phyloP scores from a whole-genome alignment of 225 moss, liverwort and hornwort species.

The Asterella californica region DNA sequence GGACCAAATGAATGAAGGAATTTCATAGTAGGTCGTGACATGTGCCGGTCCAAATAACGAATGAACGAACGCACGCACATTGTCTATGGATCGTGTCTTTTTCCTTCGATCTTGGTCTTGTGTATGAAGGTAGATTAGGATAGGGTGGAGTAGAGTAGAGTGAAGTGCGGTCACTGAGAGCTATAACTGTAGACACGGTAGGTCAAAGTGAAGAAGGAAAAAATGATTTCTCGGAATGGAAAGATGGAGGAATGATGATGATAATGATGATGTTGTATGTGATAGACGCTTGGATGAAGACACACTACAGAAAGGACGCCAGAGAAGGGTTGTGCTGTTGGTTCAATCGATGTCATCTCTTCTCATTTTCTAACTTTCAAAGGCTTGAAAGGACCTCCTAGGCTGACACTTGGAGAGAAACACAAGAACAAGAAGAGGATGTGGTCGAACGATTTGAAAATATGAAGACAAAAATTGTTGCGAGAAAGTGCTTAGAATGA shows the following conservation, averaged over 20 bases:
- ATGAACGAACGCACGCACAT: background rate
- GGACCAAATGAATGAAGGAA: background rate
- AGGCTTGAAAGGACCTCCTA: no score
- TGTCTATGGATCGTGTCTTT: background rate
- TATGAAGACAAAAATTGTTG: background rate
- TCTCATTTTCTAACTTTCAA: no score
- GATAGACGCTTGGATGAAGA: background rate
- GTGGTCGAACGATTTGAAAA: no score
- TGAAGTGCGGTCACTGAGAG: background rate
- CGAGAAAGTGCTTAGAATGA: background rate
- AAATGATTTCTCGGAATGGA: background rate
- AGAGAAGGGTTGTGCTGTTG: no score
- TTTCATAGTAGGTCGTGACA: conserved; percentile 1
- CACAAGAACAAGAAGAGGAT: no score
- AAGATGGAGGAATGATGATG: background rate
- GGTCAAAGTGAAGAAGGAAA: background rate
- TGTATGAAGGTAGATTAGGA: no score
- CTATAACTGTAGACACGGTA: background rate
- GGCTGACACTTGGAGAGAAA: background rate
- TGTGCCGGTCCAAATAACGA: background rate
- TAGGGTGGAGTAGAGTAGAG: background rate
- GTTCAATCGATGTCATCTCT: no score
- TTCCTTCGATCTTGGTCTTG: no score
- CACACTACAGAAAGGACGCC: background rate
- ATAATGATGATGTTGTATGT: no score